A percentile compares a stretch with the other conserved stretches of the same genome.
Evolutionary conservation across 148 eudicot genomes (phyloP).

Genomic region (Nyssa sinensis): DNA sequence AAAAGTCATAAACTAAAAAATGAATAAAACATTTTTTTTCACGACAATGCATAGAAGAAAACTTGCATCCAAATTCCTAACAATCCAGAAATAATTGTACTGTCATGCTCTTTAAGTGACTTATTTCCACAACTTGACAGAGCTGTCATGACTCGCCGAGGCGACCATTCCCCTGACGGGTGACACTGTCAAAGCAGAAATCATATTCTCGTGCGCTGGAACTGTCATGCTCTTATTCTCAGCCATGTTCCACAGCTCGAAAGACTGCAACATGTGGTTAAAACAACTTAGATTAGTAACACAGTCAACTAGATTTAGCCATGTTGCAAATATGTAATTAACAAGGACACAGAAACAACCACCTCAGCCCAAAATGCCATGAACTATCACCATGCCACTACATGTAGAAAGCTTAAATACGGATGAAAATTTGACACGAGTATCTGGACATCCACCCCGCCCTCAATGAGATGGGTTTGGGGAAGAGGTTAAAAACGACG

Average conservation of each 20-base stretch:
- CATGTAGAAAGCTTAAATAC: no score
- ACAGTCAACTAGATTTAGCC: not conserved
- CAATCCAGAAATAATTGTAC: not conserved
- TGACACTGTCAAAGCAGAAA: conserved; percentile 77
- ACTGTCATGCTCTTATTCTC: conserved; percentile 96
- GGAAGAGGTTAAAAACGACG: no score
- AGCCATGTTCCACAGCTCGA: conserved; percentile 97
- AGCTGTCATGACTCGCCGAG: conserved; percentile 88
- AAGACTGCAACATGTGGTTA: conserved; percentile 45
- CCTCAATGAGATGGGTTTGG: no score
- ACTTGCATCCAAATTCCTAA: not conserved
- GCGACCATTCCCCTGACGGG: conserved; percentile 89
- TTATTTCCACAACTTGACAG: conserved; percentile 88
- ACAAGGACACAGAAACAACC: no score
- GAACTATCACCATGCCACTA: no score
- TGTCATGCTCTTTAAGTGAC: no score
- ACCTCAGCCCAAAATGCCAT: no score
- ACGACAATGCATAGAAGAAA: not conserved
- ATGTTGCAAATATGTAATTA: no score
- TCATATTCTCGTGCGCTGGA: conserved; percentile 78
- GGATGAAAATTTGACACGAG: no score
- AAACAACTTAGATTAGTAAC: conserved; percentile 3
- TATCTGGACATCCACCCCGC: no score
- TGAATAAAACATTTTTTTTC: no score
- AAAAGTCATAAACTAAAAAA: no score